Percentiles rank a stretch among this genome's conserved stretches.
Evolutionary conservation across 139 green algal genomes (phyloP).

Genomic region (Chlamydomonas incerta): DNA sequence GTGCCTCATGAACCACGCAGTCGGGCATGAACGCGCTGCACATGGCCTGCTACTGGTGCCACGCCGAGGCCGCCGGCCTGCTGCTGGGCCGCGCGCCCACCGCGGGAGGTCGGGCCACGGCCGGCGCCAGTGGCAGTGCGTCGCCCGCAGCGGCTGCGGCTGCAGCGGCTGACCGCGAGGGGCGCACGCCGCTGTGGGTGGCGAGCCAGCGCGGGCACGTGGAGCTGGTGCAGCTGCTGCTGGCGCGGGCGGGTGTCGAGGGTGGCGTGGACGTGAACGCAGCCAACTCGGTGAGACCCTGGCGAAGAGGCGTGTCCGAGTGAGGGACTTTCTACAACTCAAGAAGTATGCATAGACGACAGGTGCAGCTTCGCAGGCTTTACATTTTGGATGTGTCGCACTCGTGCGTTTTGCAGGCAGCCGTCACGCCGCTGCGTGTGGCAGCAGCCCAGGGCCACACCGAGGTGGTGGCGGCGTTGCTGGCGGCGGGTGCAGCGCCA

Average conservation of each 20-base stretch:
- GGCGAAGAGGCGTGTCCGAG: background rate
- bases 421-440: constrained; percentile 25
- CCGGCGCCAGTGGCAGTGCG: too few species aligned
- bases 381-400: too few species aligned
- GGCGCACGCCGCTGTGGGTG: constrained; percentile 35
- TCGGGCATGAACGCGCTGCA: constrained; percentile 34
- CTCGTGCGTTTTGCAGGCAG: background rate
- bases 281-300: background rate
- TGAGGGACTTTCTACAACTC: too few species aligned
- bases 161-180: constrained; percentile 1
- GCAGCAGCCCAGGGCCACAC: constrained; percentile 20
- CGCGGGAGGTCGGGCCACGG: background rate
- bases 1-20: too few species aligned
- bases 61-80: background rate
- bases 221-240: constrained; percentile 27
- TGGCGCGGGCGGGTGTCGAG: background rate
- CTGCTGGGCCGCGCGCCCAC: background rate
- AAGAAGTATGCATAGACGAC: too few species aligned
- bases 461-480: constrained; percentile 15
- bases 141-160: background rate
- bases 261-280: background rate
- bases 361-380: too few species aligned
- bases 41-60: constrained; percentile 28
- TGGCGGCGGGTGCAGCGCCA: background rate
- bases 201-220: constrained; percentile 15